phyloP scores from a whole-genome alignment of 2,329 filamentous ascomycete species.

The Curvularia eragrostidis region DNA sequence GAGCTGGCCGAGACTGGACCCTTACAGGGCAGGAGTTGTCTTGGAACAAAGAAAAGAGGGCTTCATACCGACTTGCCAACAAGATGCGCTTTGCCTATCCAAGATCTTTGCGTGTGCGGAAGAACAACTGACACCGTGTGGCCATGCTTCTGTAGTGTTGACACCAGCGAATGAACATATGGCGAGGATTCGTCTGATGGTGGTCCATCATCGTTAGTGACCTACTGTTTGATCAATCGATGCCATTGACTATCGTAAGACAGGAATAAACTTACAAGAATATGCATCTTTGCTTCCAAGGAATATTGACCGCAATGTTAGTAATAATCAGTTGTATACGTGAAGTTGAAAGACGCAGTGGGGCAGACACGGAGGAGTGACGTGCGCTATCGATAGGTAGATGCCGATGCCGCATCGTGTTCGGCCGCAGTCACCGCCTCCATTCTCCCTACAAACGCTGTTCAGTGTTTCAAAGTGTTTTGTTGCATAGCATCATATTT shows the following conservation, averaged over 20 bases:
- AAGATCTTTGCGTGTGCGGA: constrained; percentile 89
- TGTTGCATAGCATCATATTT: neutral
- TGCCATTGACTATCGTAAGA: constrained; percentile 5
- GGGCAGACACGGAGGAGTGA: constrained; percentile 25
- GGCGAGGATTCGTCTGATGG: constrained; percentile 58
- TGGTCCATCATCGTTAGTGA: constrained; percentile 61
- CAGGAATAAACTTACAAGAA: constrained; percentile 38
- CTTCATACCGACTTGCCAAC: constrained; percentile 74
- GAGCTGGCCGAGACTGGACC: neutral
- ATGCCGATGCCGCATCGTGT: constrained; percentile 9
- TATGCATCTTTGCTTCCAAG: constrained; percentile 42
- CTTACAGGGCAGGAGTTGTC: neutral
- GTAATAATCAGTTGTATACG: constrained; percentile 15
- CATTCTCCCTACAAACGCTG: neutral
- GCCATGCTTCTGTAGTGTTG: constrained; percentile 64
- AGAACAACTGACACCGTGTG: constrained; percentile 92
- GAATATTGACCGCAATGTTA: neutral
- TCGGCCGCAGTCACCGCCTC: constrained; percentile 18
- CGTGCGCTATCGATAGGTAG: constrained; percentile 34
- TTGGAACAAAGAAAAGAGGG: neutral
- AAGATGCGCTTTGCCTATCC: constrained; percentile 98
- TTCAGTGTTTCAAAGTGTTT: neutral
- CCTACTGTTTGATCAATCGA: constrained; percentile 37
- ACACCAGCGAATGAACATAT: constrained; percentile 57
- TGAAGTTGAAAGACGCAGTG: constrained; percentile 18